Percentiles rank a stretch among this genome's conserved stretches.
phyloP scores from a whole-genome alignment of 345 rosid species.

The Pelargonium nanum region DNA sequence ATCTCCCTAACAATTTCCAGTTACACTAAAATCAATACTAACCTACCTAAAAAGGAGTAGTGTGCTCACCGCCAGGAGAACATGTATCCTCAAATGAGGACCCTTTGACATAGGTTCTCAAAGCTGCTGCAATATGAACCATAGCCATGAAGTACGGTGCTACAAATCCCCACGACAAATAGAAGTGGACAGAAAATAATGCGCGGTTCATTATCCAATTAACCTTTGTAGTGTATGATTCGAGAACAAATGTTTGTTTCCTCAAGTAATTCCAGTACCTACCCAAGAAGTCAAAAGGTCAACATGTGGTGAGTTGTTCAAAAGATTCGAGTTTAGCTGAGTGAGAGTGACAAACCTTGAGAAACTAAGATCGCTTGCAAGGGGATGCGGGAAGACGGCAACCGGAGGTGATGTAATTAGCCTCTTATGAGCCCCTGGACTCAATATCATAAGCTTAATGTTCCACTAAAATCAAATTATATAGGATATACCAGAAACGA shows the following conservation, averaged over 20 bases:
- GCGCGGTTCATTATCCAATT: conserved; percentile 94
- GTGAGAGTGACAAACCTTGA: conserved; percentile 50
- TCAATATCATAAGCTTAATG: not conserved
- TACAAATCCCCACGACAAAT: conserved; percentile 96
- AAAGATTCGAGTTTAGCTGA: conserved; percentile 5
- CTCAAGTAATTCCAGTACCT: conserved; percentile 99
- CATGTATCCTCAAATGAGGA: conserved; percentile 43
- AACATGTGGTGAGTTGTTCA: conserved; percentile 4
- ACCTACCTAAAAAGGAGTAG: conserved; percentile 5
- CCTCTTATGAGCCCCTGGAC: conserved; percentile 78
- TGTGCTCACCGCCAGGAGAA: conserved; percentile 62
- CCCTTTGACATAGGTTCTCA: conserved; percentile 59
- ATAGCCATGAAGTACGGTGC: conserved; percentile 76
- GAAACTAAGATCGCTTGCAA: conserved; percentile 84
- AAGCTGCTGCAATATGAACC: conserved; percentile 69
- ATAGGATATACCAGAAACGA: not conserved
- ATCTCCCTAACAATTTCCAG: not conserved
- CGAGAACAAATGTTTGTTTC: conserved; percentile 97
- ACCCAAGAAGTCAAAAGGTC: conserved; percentile 10
- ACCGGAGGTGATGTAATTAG: conserved; percentile 97
- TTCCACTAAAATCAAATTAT: not conserved
- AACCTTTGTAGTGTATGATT: conserved; percentile 72
- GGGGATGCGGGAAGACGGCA: conserved; percentile 97
- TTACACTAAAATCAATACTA: not conserved
- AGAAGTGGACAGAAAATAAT: conserved; percentile 69